Evolutionary conservation across 192 early-diverging fungal species (phyloP), one percentile per base, ranked within the genome.

Genomic region (Spinellus fusiger): DNA sequence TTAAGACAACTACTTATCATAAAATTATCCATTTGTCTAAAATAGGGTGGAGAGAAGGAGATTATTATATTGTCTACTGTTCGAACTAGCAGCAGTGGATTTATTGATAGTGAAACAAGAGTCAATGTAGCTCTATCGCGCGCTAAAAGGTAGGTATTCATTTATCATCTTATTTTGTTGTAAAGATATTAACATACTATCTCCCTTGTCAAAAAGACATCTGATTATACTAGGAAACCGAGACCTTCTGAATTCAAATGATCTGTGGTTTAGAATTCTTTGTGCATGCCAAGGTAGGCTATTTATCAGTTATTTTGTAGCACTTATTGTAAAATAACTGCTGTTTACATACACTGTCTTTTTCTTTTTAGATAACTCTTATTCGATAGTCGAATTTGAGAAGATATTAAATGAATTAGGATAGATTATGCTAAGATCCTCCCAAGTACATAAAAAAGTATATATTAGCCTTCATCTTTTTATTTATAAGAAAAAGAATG

Each of bases 81-180:
- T 0, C 52, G 87, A 27, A 86, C 82, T 23, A 52, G 65, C 18
- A 59, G 64, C 5, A 74, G 61, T 35, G 75, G 74, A 6, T 92
- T 92, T 60, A 86, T 89, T 46, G 86, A 89, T 48, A 81, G 83
- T 31, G 64, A 62, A 15, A 73, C 84, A 16, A 75, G 89, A 27
- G 73, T 92, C 33, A 92, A 92, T 61, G 89, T 92, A 9, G 80
- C 89, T 6, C 49, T 92, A 22, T 91, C 89, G 0, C 66, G 89
- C 31, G 85, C 85, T 26, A 88, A 87, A 62, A 61, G 84, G 79
- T 87, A 69, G 13, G 5, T 37, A 5, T 37, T 8, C 54, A 27
- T 3, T 4, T 1, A 10, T 10, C 1, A 13, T 25, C 7, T 29
- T 27, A 9, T 27, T 34, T 53, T 15, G 18, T 26, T 54, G 2